Base-by-base conservation (phyloP, 1,284 basidiomycete species). In the Sutorius eximius region DNA sequence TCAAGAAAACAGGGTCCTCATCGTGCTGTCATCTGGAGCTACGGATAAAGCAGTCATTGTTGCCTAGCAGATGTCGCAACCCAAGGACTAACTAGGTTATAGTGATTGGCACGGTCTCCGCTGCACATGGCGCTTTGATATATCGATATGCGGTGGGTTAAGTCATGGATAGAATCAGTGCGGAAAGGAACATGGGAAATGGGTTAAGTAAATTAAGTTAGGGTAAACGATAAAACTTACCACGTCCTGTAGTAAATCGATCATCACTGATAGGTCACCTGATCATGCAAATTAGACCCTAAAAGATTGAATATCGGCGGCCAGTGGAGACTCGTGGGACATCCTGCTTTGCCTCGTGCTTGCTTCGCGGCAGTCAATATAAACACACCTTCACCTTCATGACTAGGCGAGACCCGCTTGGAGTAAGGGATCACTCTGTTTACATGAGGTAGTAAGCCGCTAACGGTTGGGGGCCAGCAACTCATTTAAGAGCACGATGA, bases 81-180 rank as follows among this genome's bases (percentile, higher is more conserved):
- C 10, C 36, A 16, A n/a, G n/a, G 16, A 37, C 40, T 34, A 49
- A 62, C 41, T 33, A 43, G 48, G 55, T 29, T 58, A 65, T 38
- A 42, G 38, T 44, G 37, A 38, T 18, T 18, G 37, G 18, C 8
- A 10, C 8, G 36, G 10, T 37, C 36, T 18, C 36, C 36, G 11
- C 4, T 10, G 37, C 18, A 37, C 36, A 27, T 27, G 24, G 6
- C 24, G 5, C 5, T 27, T 27, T 2, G 22, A 24, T 5, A 24
- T n/a, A 11, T n/a, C n/a, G n/a, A 36, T 13, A 36, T n/a, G 34
- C 5, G 12, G n/a, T 3, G 36, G n/a, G 10, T 18, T 18, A 12
- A 38, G 37, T 18, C 18, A 10, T 12, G 37, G 18, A 12, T 18
- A 18, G n/a, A 9, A 18, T 18, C 37, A 18, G 12, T 38, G 37